A percentile compares a stretch with the other conserved stretches of the same genome.
phyloP scores from a whole-genome alignment of 768 basidiomycete genomes.

The Holtermannia corniformis region DNA sequence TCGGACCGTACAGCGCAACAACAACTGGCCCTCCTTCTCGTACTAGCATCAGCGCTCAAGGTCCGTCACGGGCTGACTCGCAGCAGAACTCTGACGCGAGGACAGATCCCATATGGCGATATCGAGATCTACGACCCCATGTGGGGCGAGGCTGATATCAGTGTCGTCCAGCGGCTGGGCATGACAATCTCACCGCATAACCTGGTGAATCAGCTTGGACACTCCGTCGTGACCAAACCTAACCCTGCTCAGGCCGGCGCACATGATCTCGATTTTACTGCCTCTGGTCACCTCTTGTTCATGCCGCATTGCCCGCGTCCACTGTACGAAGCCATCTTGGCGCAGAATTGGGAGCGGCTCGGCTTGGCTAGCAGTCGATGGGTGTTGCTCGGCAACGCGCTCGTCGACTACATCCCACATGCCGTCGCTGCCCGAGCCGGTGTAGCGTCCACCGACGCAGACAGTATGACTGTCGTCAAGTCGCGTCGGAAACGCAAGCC shows the following conservation, averaged over 20 bases:
- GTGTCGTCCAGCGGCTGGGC: constrained; percentile 8
- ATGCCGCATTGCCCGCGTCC: constrained; percentile 27
- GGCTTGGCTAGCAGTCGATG: constrained; percentile 5
- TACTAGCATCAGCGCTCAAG: constrained; percentile 7
- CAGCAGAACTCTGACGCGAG: background rate
- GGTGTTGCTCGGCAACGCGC: constrained; percentile 27
- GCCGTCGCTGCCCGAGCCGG: background rate
- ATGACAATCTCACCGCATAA: constrained; percentile 15
- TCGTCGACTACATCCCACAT: constrained; percentile 21
- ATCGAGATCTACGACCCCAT: constrained; percentile 26
- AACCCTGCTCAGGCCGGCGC: too few relatives aligned
- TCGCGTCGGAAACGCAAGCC: background rate
- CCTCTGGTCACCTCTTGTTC: constrained; percentile 27
- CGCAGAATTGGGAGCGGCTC: constrained; percentile 13
- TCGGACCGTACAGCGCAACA: constrained; percentile 30
- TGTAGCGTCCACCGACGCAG: background rate
- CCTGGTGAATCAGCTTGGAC: constrained; percentile 12
- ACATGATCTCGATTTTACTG: constrained; percentile 1
- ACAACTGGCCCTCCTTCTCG: constrained; percentile 27
- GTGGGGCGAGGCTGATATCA: constrained; percentile 19
- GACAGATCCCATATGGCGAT: constrained; percentile 1
- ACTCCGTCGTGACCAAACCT: too few relatives aligned
- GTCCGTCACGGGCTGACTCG: constrained; percentile 7
- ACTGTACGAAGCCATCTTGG: constrained; percentile 24
- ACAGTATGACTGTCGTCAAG: background rate